Base-by-base conservation (phyloP, 106 monocot species). In the Allium sativum region DNA sequence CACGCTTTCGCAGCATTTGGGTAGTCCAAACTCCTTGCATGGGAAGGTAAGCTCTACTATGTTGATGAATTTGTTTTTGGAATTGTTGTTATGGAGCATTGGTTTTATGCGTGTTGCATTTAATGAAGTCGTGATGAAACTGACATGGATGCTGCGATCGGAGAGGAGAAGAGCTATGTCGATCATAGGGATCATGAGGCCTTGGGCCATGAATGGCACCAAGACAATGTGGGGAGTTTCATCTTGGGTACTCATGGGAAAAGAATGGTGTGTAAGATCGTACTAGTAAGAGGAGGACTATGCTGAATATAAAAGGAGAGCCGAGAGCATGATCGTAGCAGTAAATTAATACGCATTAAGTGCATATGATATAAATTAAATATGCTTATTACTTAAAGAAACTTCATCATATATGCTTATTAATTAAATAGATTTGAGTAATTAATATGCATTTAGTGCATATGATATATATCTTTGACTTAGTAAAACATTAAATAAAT, bases 201-300 rank as follows among this genome's bases (percentile, higher is more conserved):
- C 81, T 31, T 56, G 76, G 12, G 76, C 77, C 56, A 74, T 55
- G 50, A 82, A 51, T 4, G 81, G 82, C 15, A 82, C 63, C 9
- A 82, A 10, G 7, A 82, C 61, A 31, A 82, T 52, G 67, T 78
- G 77, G 19, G 58, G 45, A 12, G n/a, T 53, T 15, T 50, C 2
- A 3, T 1, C 48, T 50, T 50, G 31, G 31, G 31, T 31, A 31
- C 31, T 1, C 31, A 31, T 31, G 2, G 31, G 31, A 31, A 31
- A 31, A 31, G 31, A 3, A 3, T 31, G 2, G 31, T 1, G 5
- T 31, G 31, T 31, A 5, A 3, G 31, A 5, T 31, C 5, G 1
- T 31, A 31, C 4, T 31, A 3, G 1, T 31, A 31, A 31, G 31
- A 31, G 31, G 2, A 0, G 5, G 31, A 31, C 31, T 31, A 5